These are phyloP conservation scores for Ustilago bromivora DNA, from an alignment of 1,284 basidiomycete genomes.

Conservation along the genomic window DNA sequence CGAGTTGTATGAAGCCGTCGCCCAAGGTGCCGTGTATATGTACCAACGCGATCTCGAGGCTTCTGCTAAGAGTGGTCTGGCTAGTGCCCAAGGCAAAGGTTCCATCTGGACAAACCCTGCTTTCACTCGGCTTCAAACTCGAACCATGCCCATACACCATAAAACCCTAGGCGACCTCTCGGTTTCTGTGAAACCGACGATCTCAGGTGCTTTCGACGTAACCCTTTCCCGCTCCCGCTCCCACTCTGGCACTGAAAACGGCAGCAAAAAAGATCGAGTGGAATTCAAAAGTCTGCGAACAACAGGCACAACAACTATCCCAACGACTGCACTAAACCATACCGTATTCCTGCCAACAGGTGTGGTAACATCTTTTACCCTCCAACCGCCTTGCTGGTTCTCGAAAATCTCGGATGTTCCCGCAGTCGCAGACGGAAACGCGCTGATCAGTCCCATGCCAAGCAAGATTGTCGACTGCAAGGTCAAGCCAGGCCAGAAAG, in stretches of 20 bases:
- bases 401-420: constrained; percentile 12
- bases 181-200: constrained; percentile 4
- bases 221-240: not conserved
- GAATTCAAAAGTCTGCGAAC: constrained; percentile 75
- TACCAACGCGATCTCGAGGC: constrained; percentile 13
- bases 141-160: constrained; percentile 14
- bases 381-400: constrained; percentile 28
- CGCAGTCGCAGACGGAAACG: not conserved
- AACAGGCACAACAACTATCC: constrained; percentile 4
- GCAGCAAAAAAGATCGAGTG: too few species aligned
- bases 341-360: constrained; percentile 40
- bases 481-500: constrained; percentile 79
- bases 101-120: constrained; percentile 17
- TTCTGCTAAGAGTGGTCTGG: constrained; percentile 77
- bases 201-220: constrained; percentile 1
- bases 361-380: constrained; percentile 10
- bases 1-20: constrained; percentile 27
- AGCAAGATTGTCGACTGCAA: constrained; percentile 78
- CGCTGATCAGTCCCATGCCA: constrained; percentile 43
- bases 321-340: constrained; percentile 2
- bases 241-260: not conserved
- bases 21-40: constrained; percentile 23
- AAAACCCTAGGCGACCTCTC: constrained; percentile 25
- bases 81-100: constrained; percentile 60
- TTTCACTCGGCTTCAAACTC: not conserved